Percentiles rank a stretch among this genome's conserved stretches.
Conservation (phyloP, 2,329 filamentous ascomycete species). For the Aspergillus carbonarius region DNA sequence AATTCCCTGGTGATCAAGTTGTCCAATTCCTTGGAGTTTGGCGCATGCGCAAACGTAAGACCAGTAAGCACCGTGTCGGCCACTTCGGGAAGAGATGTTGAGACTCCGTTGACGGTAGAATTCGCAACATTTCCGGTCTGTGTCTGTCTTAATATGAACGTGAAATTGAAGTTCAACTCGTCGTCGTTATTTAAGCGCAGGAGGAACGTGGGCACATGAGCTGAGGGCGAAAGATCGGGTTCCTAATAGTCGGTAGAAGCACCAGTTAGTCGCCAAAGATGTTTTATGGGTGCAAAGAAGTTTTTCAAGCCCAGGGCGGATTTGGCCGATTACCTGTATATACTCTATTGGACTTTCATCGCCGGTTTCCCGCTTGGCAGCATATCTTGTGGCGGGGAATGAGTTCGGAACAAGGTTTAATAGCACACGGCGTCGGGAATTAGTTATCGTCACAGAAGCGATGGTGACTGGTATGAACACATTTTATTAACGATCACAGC, state of each 20-base stretch:
- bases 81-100: conserved; percentile 50
- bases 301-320: background rate
- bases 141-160: conserved; percentile 70
- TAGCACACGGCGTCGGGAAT: conserved; percentile 72
- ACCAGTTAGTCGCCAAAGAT: background rate
- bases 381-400: conserved; percentile 78
- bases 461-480: conserved; percentile 67
- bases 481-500: background rate
- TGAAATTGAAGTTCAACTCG: conserved; percentile 89
- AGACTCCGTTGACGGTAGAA: conserved; percentile 50
- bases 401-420: conserved; percentile 79
- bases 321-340: conserved; percentile 67
- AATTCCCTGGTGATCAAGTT: conserved; percentile 94
- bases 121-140: conserved; percentile 52
- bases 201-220: conserved; percentile 66
- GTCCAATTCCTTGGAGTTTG: conserved; percentile 81
- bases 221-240: conserved; percentile 60
- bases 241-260: conserved; percentile 59
- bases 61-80: conserved; percentile 79
- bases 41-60: conserved; percentile 88
- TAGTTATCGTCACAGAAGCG: conserved; percentile 77
- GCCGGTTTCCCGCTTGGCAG: conserved; percentile 67
- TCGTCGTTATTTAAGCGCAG: conserved; percentile 87
- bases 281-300: background rate
- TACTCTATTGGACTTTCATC: conserved; percentile 83